Base-by-base conservation (phyloP, 108 stramenopile species). In the Cyclotella kingstonii region DNA sequence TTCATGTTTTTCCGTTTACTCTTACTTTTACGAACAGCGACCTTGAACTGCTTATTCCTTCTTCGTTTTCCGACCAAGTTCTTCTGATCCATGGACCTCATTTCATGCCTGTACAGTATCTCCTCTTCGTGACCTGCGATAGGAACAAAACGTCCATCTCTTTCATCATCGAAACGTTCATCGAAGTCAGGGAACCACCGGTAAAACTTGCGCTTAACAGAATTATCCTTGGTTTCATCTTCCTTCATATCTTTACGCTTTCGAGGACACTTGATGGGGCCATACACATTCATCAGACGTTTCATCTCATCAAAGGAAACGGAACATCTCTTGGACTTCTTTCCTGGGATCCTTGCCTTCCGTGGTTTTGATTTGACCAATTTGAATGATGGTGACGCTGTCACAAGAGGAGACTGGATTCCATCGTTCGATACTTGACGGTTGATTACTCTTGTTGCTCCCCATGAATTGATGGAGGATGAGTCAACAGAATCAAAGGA, bases 101-200 rank as follows among this genome's bases (percentile, higher is more conserved):
- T 67, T 35, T 31, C 33, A 27, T 67, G 55, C 2, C 66, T 46
- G 42, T 67, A 49, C 17, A 15, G 21, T n/a, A 67, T 67, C 23
- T 67, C 66, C 18, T 40, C 54, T 45, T 67, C 66, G n/a, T 67
- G 66, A 29, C 66, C 66, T 19, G 48, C 43, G 36, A 57, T 67
- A n/a, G 66, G 66, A 25, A 26, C 11, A 26, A 57, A 67, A 31
- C 66, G 44, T 17, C 66, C 66, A n/a, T 67, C 66, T 23, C 41
- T 25, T 12, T 48, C 43, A 33, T 54, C 52, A 10, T 56, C 58
- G 46, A 73, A 71, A 26, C 70, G 44, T 26, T 63, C 58, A 5
- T 73, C 73, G 4, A 73, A 59, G 34, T 73, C 73, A n/a, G 73
- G 73, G 45, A 73, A 73, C 73, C 73, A 73, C 30, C 73, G 48